Evolutionary conservation across 257 asterid species (phyloP), one percentile per base, ranked within the genome.

Genomic region (Lantana camara): DNA sequence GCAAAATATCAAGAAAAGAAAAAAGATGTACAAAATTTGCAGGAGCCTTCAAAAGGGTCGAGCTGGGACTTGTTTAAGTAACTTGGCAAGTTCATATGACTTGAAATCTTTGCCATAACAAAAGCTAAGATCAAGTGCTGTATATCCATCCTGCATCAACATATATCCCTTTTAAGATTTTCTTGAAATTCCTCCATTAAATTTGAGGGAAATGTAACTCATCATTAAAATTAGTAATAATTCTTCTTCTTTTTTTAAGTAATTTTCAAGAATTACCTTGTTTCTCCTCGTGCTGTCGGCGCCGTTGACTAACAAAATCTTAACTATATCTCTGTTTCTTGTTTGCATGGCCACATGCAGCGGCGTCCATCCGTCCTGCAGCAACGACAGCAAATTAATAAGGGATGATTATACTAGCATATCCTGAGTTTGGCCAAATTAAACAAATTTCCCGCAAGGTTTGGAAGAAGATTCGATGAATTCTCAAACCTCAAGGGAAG

Each of bases 51-150:
- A 82, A 19, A 71, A 42, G 44, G 78, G 73, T 73, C 88, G 71
- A 57, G 88, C 84, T 38, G 92, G 76, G 69, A 93, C 87, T 67
- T 80, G 84, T 80, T 87, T 93, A 84, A 93, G 62, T 73, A 93
- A 74, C 86, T 80, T 93, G 74, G 95, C 80, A 54, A 93, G 84
- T 57, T 93, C 98, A 57, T 89, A 85, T 7, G 98, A 90, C 79
- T 93, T 93, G 85, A 85, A 93, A 35, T 93, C 99, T 80, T 84
- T 89, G 34, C 99, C 99, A 41, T 93, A 93, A 49, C 96, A 90
- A 41, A 90, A 53, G 83, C 95, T 71, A 22, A 93, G 83, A 75
- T 87, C 99, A 45, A 87, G 75, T 14, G 96, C 67, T 24, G 94
- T 81, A 10, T 74, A 71, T 15, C 97, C 96, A 54, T 72, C 90